These are phyloP conservation scores for Colletotrichum sp. DNA, from an alignment of 2,329 filamentous ascomycete species.

Conservation along the genomic window DNA sequence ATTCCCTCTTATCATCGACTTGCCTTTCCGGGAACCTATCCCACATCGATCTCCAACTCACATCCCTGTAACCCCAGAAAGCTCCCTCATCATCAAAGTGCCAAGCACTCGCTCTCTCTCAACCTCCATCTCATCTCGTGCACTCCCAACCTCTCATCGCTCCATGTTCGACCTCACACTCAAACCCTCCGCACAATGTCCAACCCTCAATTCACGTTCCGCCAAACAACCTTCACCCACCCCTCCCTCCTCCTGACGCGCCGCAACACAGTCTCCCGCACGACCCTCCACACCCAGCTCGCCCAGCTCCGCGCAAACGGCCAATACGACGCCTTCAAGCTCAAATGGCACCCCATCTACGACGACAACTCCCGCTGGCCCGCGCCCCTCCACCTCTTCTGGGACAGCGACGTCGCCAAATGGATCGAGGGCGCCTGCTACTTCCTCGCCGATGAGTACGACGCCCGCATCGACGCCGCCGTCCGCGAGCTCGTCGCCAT, in stretches of 20 bases:
- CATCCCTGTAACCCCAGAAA: background rate
- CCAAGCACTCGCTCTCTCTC: background rate
- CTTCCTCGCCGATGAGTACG: slow-evolving; percentile 47
- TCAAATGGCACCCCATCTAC: slow-evolving; percentile 62
- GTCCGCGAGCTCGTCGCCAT: slow-evolving; percentile 62
- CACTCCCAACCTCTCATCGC: background rate
- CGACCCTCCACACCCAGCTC: slow-evolving; percentile 57
- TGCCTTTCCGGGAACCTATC: background rate
- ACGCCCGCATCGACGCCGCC: slow-evolving; percentile 52
- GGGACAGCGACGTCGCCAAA: slow-evolving; percentile 62
- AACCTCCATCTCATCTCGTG: background rate
- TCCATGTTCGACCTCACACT: background rate
- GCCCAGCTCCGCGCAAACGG: slow-evolving; percentile 58
- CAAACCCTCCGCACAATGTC: slow-evolving; percentile 25
- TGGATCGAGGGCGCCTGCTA: slow-evolving; percentile 70
- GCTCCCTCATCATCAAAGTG: background rate
- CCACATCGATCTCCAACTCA: background rate
- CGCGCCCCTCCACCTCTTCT: slow-evolving; percentile 63
- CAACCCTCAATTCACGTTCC: slow-evolving; percentile 40
- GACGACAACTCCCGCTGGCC: slow-evolving; percentile 56
- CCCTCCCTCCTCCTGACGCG: slow-evolving; percentile 38
- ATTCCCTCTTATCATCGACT: background rate
- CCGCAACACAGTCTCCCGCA: slow-evolving; percentile 34
- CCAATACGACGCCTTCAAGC: slow-evolving; percentile 62
- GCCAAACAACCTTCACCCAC: slow-evolving; percentile 38